These are phyloP conservation scores for Pseudopyricularia javanii DNA, from an alignment of 2,329 filamentous ascomycete genomes.

Conservation along the genomic window DNA sequence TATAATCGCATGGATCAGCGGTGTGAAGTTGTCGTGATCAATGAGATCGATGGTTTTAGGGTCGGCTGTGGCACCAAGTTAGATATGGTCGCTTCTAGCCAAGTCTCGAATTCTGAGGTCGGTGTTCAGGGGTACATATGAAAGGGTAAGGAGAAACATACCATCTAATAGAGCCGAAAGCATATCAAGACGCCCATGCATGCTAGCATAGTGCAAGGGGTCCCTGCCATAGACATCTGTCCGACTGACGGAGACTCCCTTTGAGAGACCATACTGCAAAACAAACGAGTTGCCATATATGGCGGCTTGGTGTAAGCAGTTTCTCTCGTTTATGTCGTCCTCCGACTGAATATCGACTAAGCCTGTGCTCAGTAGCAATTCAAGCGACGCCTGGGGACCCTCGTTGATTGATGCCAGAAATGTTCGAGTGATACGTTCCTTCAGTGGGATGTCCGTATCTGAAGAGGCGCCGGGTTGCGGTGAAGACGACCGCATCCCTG, in stretches of 20 bases:
- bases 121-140: neutral
- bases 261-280: constrained; percentile 61
- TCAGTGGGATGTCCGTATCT: constrained; percentile 38
- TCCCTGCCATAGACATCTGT: constrained; percentile 91
- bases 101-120: neutral
- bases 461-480: constrained; percentile 10
- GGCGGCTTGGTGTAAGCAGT: constrained; percentile 90
- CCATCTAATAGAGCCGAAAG: constrained; percentile 59
- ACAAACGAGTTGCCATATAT: constrained; percentile 82
- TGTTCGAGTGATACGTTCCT: constrained; percentile 74
- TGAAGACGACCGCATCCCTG: constrained; percentile 51
- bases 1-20: constrained; percentile 88
- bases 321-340: constrained; percentile 95
- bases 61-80: constrained; percentile 33
- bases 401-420: constrained; percentile 86
- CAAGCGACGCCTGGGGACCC: constrained; percentile 64
- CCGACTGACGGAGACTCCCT: constrained; percentile 62
- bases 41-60: constrained; percentile 71
- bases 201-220: constrained; percentile 89
- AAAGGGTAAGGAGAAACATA: constrained; percentile 18
- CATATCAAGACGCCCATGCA: constrained; percentile 83
- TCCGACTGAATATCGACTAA: constrained; percentile 85
- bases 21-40: constrained; percentile 96
- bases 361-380: constrained; percentile 65
- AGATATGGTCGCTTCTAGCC: constrained; percentile 3